Conservation (phyloP, 2,329 filamentous ascomycete species). For the Talaromyces atroroseus region DNA sequence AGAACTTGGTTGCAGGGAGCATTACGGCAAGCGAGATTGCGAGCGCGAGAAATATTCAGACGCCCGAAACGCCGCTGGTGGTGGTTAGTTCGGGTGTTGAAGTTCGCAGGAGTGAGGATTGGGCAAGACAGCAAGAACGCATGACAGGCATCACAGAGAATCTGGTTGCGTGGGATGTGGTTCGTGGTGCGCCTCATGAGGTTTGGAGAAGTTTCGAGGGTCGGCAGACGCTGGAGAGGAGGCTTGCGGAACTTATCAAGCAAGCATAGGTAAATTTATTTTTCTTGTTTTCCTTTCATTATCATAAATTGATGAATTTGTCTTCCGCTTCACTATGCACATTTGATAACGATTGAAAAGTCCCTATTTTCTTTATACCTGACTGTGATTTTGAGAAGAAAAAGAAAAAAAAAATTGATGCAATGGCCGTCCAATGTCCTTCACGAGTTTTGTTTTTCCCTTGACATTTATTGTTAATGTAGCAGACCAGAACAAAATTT, state of each 20-base stretch:
- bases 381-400: neutral
- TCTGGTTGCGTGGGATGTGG: conserved; percentile 77
- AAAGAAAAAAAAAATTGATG: neutral
- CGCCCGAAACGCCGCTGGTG: conserved; percentile 66
- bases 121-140: conserved; percentile 82
- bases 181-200: conserved; percentile 75
- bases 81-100: conserved; percentile 77
- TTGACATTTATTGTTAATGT: neutral
- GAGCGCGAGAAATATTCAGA: conserved; percentile 66
- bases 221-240: conserved; percentile 68
- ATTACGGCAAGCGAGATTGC: conserved; percentile 78
- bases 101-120: conserved; percentile 60
- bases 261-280: neutral
- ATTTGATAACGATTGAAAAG: neutral
- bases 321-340: neutral
- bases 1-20: conserved; percentile 79
- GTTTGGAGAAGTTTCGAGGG: conserved; percentile 77
- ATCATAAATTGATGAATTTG: neutral
- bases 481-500: neutral
- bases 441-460: neutral
- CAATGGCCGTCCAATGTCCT: neutral
- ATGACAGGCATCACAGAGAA: conserved; percentile 74
- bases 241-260: conserved; percentile 57
- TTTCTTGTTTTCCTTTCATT: neutral
- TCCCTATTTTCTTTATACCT: neutral